A percentile compares a stretch with the other conserved stretches of the same genome.
Evolutionary conservation across 768 basidiomycete species (phyloP).

Genomic region (Filobasidium floriforme): DNA sequence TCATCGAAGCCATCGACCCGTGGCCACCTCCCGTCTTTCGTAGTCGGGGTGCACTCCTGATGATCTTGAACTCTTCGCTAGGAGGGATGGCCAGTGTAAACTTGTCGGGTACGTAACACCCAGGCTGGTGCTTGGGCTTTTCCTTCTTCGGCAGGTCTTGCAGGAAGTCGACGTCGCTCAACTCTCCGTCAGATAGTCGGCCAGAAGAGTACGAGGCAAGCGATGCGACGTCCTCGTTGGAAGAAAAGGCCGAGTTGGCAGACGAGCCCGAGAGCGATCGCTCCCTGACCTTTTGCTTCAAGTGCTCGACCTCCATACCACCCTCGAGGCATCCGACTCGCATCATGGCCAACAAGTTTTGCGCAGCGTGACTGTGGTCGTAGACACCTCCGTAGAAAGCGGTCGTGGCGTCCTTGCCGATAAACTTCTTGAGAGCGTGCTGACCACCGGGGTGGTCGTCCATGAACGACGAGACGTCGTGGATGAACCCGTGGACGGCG

Average conservation of each 20-base stretch:
- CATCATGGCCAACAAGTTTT: constrained; percentile 74
- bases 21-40: neutral
- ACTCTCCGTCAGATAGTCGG: constrained; percentile 28
- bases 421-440: constrained; percentile 70
- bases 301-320: constrained; percentile 55
- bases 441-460: constrained; percentile 89
- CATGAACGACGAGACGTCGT: constrained; percentile 74
- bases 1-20: constrained; percentile 13
- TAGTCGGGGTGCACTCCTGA: neutral
- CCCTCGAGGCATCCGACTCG: constrained; percentile 63
- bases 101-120: constrained; percentile 44
- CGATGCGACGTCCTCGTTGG: constrained; percentile 26
- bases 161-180: constrained; percentile 25
- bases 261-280: constrained; percentile 20
- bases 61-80: constrained; percentile 61
- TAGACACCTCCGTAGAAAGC: constrained; percentile 92
- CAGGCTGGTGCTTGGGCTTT: constrained; percentile 52
- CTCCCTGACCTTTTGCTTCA: constrained; percentile 28
- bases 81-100: constrained; percentile 54
- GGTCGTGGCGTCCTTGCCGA: constrained; percentile 84
- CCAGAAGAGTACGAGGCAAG: constrained; percentile 25
- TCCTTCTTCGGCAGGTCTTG: neutral
- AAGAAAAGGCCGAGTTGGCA: constrained; percentile 25
- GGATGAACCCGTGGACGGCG: constrained; percentile 84
- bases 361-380: constrained; percentile 79